phyloP scores from a whole-genome alignment of 2,329 filamentous ascomycete species.

The Amphichorda felina region DNA sequence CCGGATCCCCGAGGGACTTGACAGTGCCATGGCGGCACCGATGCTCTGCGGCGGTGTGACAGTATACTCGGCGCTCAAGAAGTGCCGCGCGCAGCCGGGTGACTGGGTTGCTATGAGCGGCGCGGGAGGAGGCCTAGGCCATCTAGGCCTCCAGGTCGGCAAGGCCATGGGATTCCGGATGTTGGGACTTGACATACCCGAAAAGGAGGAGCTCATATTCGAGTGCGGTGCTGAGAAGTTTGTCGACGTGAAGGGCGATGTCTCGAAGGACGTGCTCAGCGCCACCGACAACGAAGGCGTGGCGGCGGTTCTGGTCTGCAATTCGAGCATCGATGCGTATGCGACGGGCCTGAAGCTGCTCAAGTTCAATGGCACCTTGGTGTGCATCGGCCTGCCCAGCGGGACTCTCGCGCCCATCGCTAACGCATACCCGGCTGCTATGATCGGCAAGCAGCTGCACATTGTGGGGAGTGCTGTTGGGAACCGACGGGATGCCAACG shows the following conservation, averaged over 20 bases:
- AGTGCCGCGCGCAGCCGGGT: slow-evolving; percentile 52
- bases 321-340: slow-evolving; percentile 10
- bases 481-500: slow-evolving; percentile 30
- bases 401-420: slow-evolving; percentile 22
- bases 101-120: slow-evolving; percentile 64
- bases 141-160: slow-evolving; percentile 11
- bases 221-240: slow-evolving; percentile 11
- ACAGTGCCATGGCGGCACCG: slow-evolving; percentile 31
- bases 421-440: slow-evolving; percentile 23
- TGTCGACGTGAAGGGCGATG: slow-evolving; percentile 40
- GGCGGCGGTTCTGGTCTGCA: slow-evolving; percentile 11
- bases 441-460: slow-evolving; percentile 28
- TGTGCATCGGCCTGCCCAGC: slow-evolving; percentile 14
- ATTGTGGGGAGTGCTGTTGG: slow-evolving; percentile 38
- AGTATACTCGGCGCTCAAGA: slow-evolving; percentile 58
- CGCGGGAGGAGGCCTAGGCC: slow-evolving; percentile 16
- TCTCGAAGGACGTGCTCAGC: slow-evolving; percentile 10
- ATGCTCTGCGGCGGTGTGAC: slow-evolving; percentile 60
- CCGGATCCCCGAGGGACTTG: slow-evolving; percentile 23
- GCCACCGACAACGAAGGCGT: slow-evolving; percentile 9
- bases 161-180: slow-evolving; percentile 13
- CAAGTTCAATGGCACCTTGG: slow-evolving; percentile 14
- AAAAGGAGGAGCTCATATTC: slow-evolving; percentile 9
- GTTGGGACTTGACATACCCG: slow-evolving; percentile 14
- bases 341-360: slow-evolving; percentile 10